These are phyloP conservation scores for Salicornia ramosissima DNA, from an alignment of 148 eudicot genomes.

Conservation along the genomic window DNA sequence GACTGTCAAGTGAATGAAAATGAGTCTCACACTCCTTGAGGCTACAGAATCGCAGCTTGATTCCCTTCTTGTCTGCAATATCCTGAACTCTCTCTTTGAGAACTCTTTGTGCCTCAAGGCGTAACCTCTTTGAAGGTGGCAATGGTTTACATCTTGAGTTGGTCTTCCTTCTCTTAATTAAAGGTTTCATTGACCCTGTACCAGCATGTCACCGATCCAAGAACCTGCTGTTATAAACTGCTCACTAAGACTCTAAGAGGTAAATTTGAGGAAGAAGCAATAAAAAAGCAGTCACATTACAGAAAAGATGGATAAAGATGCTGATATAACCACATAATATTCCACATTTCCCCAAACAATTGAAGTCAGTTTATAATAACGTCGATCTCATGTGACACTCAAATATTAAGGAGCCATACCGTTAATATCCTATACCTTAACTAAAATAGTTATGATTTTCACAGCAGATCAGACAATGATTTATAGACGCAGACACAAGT, in stretches of 20 bases:
- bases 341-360: neutral
- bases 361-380: neutral
- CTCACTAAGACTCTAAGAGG: slow-evolving; percentile 55
- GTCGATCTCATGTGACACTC: too few relatives aligned
- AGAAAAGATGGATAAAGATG: neutral
- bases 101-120: slow-evolving; percentile 94
- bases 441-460: too few relatives aligned
- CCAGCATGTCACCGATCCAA: slow-evolving; percentile 83
- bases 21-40: slow-evolving; percentile 91
- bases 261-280: slow-evolving; percentile 5
- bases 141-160: slow-evolving; percentile 71
- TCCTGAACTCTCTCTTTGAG: slow-evolving; percentile 67
- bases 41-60: slow-evolving; percentile 87
- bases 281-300: neutral
- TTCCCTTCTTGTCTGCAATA: slow-evolving; percentile 96
- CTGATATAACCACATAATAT: neutral
- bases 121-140: slow-evolving; percentile 95
- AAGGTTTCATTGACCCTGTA: slow-evolving; percentile 87
- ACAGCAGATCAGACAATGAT: too few relatives aligned
- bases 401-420: too few relatives aligned
- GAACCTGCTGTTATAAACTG: slow-evolving; percentile 76
- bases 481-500: too few relatives aligned
- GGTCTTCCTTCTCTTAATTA: slow-evolving; percentile 62
- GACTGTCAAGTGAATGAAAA: slow-evolving; percentile 73
- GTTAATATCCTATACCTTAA: too few relatives aligned